Percentiles rank a stretch among this genome's conserved stretches.
Evolutionary conservation across 345 rosid species (phyloP).

Genomic region (Atalantia buxifolia): DNA sequence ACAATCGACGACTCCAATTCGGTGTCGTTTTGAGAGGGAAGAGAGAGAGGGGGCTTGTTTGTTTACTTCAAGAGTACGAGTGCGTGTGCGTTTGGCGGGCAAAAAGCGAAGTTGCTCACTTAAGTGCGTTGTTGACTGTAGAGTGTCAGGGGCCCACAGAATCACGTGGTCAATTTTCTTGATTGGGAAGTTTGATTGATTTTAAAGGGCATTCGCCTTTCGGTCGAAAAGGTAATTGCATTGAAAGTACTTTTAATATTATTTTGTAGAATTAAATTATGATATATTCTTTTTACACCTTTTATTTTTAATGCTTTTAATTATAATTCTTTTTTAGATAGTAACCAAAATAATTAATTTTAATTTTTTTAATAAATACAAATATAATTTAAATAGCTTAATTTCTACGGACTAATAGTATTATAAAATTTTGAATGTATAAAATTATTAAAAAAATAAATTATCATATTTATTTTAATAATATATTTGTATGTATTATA

Average conservation of each 20-base stretch:
- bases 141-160: not conserved
- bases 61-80: not conserved
- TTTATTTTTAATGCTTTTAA: no score
- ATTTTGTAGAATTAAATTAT: not conserved
- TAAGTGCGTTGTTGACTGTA: not conserved
- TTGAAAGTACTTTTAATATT: not conserved
- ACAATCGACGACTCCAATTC: not conserved
- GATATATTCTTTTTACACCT: no score
- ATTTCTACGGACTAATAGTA: no score
- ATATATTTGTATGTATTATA: no score
- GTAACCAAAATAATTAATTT: no score
- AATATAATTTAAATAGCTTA: no score
- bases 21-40: slow-evolving; percentile 10
- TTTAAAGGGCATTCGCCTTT: not conserved
- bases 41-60: not conserved
- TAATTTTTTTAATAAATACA: no score
- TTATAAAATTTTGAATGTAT: no score
- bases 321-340: no score
- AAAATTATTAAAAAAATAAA: no score
- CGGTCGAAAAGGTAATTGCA: not conserved
- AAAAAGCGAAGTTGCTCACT: not conserved
- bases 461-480: no score
- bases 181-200: not conserved
- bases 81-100: slow-evolving; percentile 8
- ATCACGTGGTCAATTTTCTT: not conserved